Conservation (phyloP, 1,284 basidiomycete genomes). For the Inonotus hispidus region DNA sequence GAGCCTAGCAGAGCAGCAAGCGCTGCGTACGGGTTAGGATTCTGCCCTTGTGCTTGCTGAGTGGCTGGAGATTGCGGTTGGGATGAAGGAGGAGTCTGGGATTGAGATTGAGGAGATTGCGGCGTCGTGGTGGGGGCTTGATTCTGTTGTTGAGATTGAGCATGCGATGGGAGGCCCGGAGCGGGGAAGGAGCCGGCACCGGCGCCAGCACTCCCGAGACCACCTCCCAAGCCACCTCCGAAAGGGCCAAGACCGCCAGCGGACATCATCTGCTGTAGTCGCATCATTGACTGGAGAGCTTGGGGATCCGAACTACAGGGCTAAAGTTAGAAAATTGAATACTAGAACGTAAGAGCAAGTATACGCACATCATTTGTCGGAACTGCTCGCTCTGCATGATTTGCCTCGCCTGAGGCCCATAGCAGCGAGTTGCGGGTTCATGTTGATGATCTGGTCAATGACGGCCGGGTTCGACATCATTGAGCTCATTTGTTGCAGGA, state of each 20-base stretch:
- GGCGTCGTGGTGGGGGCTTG: neutral
- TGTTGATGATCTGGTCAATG: constrained; percentile 79
- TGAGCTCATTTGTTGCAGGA: constrained; percentile 68
- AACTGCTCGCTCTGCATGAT: constrained; percentile 80
- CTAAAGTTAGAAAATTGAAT: neutral
- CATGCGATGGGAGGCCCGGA: constrained; percentile 41
- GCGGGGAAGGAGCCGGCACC: constrained; percentile 43
- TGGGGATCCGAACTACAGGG: constrained; percentile 68
- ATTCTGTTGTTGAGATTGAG: constrained; percentile 18
- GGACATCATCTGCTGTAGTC: constrained; percentile 64
- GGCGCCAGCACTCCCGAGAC: constrained; percentile 21
- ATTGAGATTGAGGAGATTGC: neutral
- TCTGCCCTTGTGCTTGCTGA: neutral
- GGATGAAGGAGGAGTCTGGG: neutral
- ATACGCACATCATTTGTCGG: constrained; percentile 70
- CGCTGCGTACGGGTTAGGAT: constrained; percentile 20
- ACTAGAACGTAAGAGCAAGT: neutral
- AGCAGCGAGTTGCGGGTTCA: constrained; percentile 71
- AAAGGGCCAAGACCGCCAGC: constrained; percentile 26
- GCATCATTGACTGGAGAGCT: constrained; percentile 74
- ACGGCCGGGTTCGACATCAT: constrained; percentile 78
- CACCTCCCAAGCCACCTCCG: neutral
- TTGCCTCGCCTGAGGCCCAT: constrained; percentile 77
- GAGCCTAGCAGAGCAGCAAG: constrained; percentile 22
- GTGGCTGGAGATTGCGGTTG: neutral